A percentile compares a stretch with the other conserved stretches of the same genome.
These are phyloP conservation scores for Gymnopilus junonius DNA, from an alignment of 768 basidiomycete species.

Conservation along the genomic window DNA sequence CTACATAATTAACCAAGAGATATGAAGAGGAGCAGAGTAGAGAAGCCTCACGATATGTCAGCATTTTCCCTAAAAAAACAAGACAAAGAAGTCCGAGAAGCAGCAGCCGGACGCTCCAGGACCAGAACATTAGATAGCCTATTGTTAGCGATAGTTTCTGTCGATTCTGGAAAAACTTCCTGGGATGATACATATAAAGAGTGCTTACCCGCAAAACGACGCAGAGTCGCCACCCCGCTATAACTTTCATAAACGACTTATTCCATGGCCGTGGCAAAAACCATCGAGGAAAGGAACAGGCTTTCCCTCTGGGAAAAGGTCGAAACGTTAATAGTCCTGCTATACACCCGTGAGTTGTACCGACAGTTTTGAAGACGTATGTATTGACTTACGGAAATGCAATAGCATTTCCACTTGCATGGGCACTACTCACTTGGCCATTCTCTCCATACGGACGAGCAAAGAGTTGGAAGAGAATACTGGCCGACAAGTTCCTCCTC, in stretches of 20 bases:
- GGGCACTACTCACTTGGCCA: constrained; percentile 7
- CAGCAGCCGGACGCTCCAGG: no score
- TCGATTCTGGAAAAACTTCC: not conserved
- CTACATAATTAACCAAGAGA: not conserved
- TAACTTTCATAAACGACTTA: not conserved
- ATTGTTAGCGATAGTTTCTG: not conserved
- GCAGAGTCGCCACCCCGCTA: not conserved
- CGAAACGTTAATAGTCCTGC: not conserved
- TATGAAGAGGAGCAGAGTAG: not conserved
- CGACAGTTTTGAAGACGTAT: not conserved
- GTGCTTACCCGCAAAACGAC: not conserved
- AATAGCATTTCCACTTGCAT: constrained; percentile 3
- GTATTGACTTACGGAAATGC: not conserved
- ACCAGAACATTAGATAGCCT: no score
- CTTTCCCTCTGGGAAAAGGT: constrained; percentile 8
- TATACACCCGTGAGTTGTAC: not conserved
- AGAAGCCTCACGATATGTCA: not conserved
- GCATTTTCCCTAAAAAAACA: no score
- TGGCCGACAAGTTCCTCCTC: constrained; percentile 9
- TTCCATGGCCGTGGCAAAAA: not conserved
- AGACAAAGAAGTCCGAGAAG: no score
- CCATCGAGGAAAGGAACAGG: not conserved
- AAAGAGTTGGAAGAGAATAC: constrained; percentile 15
- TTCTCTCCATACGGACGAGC: constrained; percentile 12
- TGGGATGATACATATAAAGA: not conserved